These are phyloP conservation scores for Leccinum sublutescens DNA, from an alignment of 768 basidiomycete species.

Conservation along the genomic window DNA sequence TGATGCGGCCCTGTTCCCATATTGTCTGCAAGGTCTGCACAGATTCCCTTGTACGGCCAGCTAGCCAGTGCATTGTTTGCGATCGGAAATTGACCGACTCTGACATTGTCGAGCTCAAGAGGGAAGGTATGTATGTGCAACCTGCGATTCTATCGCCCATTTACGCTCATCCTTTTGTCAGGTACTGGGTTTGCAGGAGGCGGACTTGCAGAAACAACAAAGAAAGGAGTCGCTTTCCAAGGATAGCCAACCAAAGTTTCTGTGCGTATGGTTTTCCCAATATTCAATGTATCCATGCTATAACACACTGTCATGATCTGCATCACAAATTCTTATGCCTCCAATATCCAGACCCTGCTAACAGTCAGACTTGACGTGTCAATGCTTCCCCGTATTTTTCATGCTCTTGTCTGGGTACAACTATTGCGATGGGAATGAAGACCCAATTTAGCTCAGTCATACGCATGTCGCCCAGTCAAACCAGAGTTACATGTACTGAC, in stretches of 20 bases:
- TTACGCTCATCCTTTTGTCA: slow-evolving; percentile 26
- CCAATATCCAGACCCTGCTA: background rate
- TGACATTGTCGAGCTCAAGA: slow-evolving; percentile 79
- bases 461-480: background rate
- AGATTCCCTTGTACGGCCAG: slow-evolving; percentile 77
- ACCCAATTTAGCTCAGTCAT: background rate
- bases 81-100: slow-evolving; percentile 61
- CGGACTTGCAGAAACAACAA: slow-evolving; percentile 87
- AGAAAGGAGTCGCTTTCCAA: slow-evolving; percentile 81
- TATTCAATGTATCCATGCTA: background rate
- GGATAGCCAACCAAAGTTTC: slow-evolving; percentile 43
- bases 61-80: slow-evolving; percentile 86
- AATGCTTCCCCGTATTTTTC: slow-evolving; percentile 10
- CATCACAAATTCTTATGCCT: background rate
- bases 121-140: slow-evolving; percentile 66
- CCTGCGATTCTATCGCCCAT: background rate
- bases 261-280: slow-evolving; percentile 3
- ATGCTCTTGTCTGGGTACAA: slow-evolving; percentile 26
- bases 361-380: background rate
- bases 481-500: slow-evolving; percentile 35
- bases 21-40: slow-evolving; percentile 91
- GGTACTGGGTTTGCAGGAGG: slow-evolving; percentile 94
- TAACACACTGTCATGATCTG: background rate
- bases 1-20: slow-evolving; percentile 86
- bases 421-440: background rate